Evolutionary conservation across 2,329 filamentous ascomycete species (phyloP), one percentile per base, ranked within the genome.

Genomic region (Drechslerella coelobrocha): DNA sequence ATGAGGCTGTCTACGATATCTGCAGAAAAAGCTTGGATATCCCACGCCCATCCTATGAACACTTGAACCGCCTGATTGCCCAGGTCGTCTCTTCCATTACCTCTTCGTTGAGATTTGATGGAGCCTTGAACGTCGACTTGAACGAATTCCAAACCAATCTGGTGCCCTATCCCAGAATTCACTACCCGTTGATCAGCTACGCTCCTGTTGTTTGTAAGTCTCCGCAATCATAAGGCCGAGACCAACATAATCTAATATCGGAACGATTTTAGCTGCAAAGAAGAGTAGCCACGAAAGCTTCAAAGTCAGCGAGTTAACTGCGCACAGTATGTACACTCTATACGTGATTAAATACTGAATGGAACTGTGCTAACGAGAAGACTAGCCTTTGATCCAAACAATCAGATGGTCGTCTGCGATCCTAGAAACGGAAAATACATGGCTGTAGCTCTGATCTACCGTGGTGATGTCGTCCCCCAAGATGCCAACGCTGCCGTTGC

Each of bases 241-340:
- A 19, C 12, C 34, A 54, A 4, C 29, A 29, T 9, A 21, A 8
- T 21, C 66, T 71, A 60, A 71, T 26, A 29, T 37, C n/a, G n/a
- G n/a, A n/a, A 19, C 12, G 24, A 61, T 41, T 41, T 8, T 50
- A 71, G 66, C 66, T 27, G 86, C 86, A 68, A 83, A 85, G 82
- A 90, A 90, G 85, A 91, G 89, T 80, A 85, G 87, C 51, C 90
- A 94, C 78, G 90, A 94, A 83, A 91, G 89, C 83, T 92, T 92
- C 86, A 91, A 91, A 83, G 88, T 92, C 61, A 84, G 86, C 73
- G 91, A 94, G 73, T 79, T 88, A 74, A 88, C 86, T 73, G 83
- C 86, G 76, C 85, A 88, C 78, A 86, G 85, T 86, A 80, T 55
- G 78, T 31, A 6, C 24, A 31, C 9, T 19, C 6, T 37, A 12